Evolutionary conservation across 768 basidiomycete species (phyloP), one percentile per base, ranked within the genome.

Genomic region (Agaricus blazei): DNA sequence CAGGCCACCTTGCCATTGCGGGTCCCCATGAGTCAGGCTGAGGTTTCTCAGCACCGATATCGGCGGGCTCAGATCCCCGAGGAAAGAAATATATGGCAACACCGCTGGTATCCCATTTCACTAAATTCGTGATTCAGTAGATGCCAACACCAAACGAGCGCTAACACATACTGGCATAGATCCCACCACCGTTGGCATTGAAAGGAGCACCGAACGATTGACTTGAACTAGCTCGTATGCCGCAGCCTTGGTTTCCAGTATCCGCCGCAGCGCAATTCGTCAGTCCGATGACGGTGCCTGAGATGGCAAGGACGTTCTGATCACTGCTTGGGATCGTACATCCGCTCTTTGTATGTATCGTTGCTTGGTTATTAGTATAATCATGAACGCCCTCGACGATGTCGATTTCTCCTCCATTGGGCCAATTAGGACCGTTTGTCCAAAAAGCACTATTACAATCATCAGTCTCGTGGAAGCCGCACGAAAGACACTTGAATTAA

Each of bases 61-160:
- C 95, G 38, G 74, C 64, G 26, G 94, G 94, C 60, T 90, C 84
- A 19, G 79, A 76, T 46, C 74, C 76, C 52, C 90, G 80, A 26
- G 84, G 78, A 74, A 95, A 98, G 74, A 88, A 96, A 72, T 78
- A 94, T 26, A 94, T 72, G 9, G 84, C 75, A 62, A 98, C 83
- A 28, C 93, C 94, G 48, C 73, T 70, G 48, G 75, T 68, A 66
- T 85, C 84, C 91, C 91, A 94, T 65, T 79, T 77, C 86, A 88
- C 82, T 87, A 63, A n/a, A 50, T 34, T 40, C 19, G 42, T 48
- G 7, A 46, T 41, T 38, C 60, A 51, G 8, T 51, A 53, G 14
- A 40, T 60, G 51, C 54, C 14, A 54, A 48, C 12, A 28, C 40
- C 4, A 51, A 19, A 45, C 45, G 55, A 48, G 44, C 6, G 28